Conservation (phyloP, 2,329 filamentous ascomycete genomes). For the Ascochyta clinopodiicola region DNA sequence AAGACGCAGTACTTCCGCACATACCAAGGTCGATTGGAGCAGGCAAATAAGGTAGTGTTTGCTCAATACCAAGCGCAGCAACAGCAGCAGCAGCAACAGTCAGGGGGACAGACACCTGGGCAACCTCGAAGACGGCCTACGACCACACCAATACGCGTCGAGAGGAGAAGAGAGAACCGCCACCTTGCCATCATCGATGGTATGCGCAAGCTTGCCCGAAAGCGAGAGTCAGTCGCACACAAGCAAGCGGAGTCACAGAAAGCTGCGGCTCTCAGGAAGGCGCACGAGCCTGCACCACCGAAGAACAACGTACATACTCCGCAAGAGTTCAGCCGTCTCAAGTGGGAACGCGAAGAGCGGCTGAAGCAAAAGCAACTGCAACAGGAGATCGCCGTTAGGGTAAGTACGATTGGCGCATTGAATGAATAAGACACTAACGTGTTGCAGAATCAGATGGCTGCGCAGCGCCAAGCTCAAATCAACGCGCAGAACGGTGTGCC, state of each 20-base stretch:
- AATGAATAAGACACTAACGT: slow-evolving; percentile 17
- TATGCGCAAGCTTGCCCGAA: slow-evolving; percentile 95
- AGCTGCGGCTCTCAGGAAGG: slow-evolving; percentile 81
- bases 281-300: slow-evolving; percentile 70
- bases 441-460: slow-evolving; percentile 43
- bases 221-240: slow-evolving; percentile 81
- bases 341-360: slow-evolving; percentile 83
- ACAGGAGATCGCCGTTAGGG: slow-evolving; percentile 60
- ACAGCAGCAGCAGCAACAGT: slow-evolving; percentile 59
- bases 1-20: slow-evolving; percentile 95
- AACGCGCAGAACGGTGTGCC: slow-evolving; percentile 48
- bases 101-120: slow-evolving; percentile 55
- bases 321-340: slow-evolving; percentile 86
- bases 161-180: slow-evolving; percentile 83
- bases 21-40: slow-evolving; percentile 68
- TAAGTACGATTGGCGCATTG: slow-evolving; percentile 34
- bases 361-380: slow-evolving; percentile 62
- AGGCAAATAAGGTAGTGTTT: slow-evolving; percentile 65
- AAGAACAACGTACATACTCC: slow-evolving; percentile 74
- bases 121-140: slow-evolving; percentile 70
- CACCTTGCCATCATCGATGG: slow-evolving; percentile 89
- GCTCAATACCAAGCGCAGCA: slow-evolving; percentile 64
- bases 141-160: slow-evolving; percentile 78
- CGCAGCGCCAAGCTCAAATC: slow-evolving; percentile 47
- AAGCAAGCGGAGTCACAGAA: slow-evolving; percentile 80